Evolutionary conservation across 148 eudicot species (phyloP).

Genomic region (Silene conica): DNA sequence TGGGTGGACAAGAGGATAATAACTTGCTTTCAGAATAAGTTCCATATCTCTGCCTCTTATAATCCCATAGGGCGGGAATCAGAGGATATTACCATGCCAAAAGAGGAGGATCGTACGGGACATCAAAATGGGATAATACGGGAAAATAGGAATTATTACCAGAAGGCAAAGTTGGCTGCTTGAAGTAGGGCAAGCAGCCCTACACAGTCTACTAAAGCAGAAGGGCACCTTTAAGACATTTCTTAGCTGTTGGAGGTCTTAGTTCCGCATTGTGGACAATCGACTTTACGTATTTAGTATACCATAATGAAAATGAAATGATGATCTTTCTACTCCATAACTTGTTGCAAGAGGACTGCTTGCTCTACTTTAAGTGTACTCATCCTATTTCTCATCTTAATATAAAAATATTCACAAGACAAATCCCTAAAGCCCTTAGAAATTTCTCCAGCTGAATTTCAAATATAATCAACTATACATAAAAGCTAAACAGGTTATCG

Average conservation of each 20-base stretch:
- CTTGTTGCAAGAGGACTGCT: background rate
- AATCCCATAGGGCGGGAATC: background rate
- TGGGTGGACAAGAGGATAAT: slow-evolving; percentile 1
- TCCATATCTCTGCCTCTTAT: background rate
- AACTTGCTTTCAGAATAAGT: background rate
- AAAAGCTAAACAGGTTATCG: background rate
- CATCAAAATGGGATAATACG: background rate
- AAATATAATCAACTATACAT: background rate
- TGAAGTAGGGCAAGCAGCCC: no score
- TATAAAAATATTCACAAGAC: background rate
- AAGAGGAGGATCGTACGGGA: background rate
- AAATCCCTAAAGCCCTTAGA: background rate
- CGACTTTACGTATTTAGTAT: background rate
- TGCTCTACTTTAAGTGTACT: background rate
- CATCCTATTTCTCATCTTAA: background rate
- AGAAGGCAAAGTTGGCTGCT: background rate
- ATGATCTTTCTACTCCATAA: background rate
- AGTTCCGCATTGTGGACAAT: background rate
- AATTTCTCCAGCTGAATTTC: background rate
- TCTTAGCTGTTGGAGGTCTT: no score
- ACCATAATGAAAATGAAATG: background rate
- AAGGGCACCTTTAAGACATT: background rate
- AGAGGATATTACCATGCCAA: background rate
- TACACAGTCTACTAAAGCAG: background rate
- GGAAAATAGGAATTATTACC: background rate